Conservation (phyloP, 148 eudicot genomes). For the Fagopyrum tataricum region DNA sequence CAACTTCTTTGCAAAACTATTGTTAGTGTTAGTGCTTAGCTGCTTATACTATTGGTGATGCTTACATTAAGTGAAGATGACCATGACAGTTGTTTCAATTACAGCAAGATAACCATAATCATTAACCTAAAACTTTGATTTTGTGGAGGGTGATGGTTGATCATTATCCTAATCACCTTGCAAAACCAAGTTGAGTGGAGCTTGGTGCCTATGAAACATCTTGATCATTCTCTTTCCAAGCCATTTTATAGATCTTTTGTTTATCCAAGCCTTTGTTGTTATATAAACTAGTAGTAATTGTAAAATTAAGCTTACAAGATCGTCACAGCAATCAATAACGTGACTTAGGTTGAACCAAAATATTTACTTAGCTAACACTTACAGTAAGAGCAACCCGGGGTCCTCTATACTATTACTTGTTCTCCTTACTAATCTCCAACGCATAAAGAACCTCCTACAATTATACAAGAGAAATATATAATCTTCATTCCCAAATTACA, state of each 20-base stretch:
- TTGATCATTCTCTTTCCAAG: constrained; percentile 73
- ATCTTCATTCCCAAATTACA: not conserved
- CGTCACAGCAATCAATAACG: too few species aligned
- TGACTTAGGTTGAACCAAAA: too few species aligned
- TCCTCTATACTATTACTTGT: constrained; percentile 53
- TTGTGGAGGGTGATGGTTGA: constrained; percentile 26
- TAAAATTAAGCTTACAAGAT: too few species aligned
- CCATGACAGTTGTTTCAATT: constrained; percentile 75
- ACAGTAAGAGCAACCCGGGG: constrained; percentile 65
- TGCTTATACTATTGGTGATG: constrained; percentile 78
- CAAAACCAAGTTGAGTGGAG: constrained; percentile 35
- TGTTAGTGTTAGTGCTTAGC: constrained; percentile 65
- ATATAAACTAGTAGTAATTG: too few species aligned
- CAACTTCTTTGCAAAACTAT: constrained; percentile 56
- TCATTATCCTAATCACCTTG: constrained; percentile 51
- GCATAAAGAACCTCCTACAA: constrained; percentile 59
- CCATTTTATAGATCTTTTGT: constrained; percentile 68
- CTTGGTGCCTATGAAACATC: constrained; percentile 45
- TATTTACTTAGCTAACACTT: constrained; percentile 29
- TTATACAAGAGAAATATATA: not conserved
- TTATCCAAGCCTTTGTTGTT: constrained; percentile 91
- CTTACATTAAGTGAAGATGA: constrained; percentile 55
- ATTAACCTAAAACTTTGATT: constrained; percentile 35
- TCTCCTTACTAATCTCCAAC: constrained; percentile 59
- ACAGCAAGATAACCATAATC: constrained; percentile 35